A percentile compares a stretch with the other conserved stretches of the same genome.
phyloP scores from a whole-genome alignment of 441 rosid genomes.

The Viola pubescens region DNA sequence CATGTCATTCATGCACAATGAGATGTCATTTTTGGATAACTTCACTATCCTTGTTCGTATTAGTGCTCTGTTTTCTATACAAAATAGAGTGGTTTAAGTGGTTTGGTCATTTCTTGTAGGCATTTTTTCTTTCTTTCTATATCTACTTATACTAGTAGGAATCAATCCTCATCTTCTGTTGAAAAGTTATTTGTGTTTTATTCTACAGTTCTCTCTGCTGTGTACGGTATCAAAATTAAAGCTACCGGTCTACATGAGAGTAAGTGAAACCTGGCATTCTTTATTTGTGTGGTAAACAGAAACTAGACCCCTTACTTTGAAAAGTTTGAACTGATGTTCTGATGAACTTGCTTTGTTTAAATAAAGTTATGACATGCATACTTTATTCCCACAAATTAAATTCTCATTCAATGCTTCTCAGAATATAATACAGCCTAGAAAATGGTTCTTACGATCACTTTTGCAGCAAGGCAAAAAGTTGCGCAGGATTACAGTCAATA shows the following conservation, averaged over 20 bases:
- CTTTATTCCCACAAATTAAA: background rate
- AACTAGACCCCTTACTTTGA: background rate
- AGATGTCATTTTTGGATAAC: background rate
- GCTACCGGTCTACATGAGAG: constrained; percentile 23
- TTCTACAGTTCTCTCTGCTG: constrained; percentile 29
- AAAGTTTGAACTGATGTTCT: background rate
- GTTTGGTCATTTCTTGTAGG: no score
- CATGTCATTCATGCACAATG: background rate
- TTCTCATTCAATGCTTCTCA: background rate
- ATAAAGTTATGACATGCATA: background rate
- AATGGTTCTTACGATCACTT: background rate
- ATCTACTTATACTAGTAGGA: no score
- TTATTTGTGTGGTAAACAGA: background rate
- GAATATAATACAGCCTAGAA: background rate
- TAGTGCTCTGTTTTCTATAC: no score
- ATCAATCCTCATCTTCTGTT: background rate
- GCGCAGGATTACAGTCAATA: background rate
- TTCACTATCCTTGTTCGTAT: no score
- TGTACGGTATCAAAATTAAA: constrained; percentile 27
- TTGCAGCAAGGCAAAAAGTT: background rate
- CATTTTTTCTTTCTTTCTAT: no score
- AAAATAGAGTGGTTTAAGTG: no score
- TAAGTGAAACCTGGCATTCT: constrained; percentile 12
- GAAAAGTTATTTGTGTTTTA: background rate
- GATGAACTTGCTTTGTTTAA: background rate